Base-by-base conservation (phyloP, 2,329 filamentous ascomycete genomes). In the Trichoderma sp. region DNA sequence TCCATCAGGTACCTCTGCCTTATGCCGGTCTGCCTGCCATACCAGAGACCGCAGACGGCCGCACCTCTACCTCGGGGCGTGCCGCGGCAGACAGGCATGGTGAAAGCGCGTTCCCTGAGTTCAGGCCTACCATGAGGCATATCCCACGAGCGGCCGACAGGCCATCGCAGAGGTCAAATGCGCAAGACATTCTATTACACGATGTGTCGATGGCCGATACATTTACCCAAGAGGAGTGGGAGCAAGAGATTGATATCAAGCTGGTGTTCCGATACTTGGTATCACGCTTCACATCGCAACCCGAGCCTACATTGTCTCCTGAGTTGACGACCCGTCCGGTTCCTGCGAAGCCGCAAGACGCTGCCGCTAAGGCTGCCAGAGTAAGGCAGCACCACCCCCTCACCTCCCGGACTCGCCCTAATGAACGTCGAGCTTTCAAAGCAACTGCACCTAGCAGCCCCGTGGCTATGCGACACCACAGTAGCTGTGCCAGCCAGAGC, bases 301-400 rank as follows among this genome's bases (percentile, higher is more conserved):
- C 81, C 69, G 81, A 83, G 30, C 58, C 68, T 6, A 56, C 69
- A 5, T 12, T 67, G 14, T 15, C 62, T 8, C 21, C 62, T 8
- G 69, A 71, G 18, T 32, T 70, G 56, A 70, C 62, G 34, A 51
- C 67, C 63, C 72, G 64, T 63, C 70, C 61, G 73, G 81, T 78
- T 75, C 83, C 84, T 26, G 82, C 85, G 4, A 87, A 81, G 76
- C 83, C 86, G 56, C 88, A 91, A 77, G 92, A 94, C 74, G 85
- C 88, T 11, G 90, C 92, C 1, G 92, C 92, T 69, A 91, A 95
- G 74, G 93, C 92, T 6, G 94, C 94, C 15, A 89, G 95, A 61
- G 94, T 98, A 68, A 89, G 94, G 43, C 93, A 95, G 77, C 92
- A 97, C 78, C 95, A 98, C 79, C 95, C 95, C 4, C 89, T 98